A percentile compares a stretch with the other conserved stretches of the same genome.
These are phyloP conservation scores for Lablab purpureus DNA, from an alignment of 306 rosid species.

Conservation along the genomic window DNA sequence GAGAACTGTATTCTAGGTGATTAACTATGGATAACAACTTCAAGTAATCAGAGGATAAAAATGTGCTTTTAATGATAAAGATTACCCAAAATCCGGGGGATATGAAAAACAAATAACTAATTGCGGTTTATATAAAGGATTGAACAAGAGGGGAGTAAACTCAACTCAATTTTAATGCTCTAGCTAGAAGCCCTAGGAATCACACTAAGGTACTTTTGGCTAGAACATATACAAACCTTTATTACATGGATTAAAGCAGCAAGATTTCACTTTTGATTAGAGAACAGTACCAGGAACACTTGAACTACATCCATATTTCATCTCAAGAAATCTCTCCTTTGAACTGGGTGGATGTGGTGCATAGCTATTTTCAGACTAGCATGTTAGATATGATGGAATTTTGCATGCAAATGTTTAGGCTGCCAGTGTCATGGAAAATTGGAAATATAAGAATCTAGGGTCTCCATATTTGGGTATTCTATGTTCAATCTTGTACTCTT, in stretches of 20 bases:
- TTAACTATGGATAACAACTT: no score
- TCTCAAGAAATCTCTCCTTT: conserved; percentile 32
- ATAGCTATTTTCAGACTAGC: not conserved
- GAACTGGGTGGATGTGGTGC: conserved; percentile 1
- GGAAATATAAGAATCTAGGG: conserved; percentile 24
- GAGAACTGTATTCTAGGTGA: no score
- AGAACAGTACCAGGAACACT: not conserved
- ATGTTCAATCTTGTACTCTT: conserved; percentile 7
- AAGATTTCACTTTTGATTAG: not conserved
- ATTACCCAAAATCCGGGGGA: no score
- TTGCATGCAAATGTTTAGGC: conserved; percentile 14
- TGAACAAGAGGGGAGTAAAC: no score
- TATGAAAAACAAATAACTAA: no score
- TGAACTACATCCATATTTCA: not conserved
- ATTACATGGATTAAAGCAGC: not conserved
- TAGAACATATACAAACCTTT: no score
- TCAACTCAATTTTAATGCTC: no score
- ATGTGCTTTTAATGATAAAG: no score
- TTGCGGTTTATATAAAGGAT: no score
- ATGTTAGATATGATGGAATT: not conserved
- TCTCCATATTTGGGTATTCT: not conserved
- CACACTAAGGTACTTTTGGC: no score
- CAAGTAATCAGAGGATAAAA: no score
- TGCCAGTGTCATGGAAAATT: not conserved
- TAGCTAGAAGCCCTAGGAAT: no score